These are phyloP conservation scores for Trichophyton benhamiae DNA, from an alignment of 2,329 filamentous ascomycete genomes.

Conservation along the genomic window DNA sequence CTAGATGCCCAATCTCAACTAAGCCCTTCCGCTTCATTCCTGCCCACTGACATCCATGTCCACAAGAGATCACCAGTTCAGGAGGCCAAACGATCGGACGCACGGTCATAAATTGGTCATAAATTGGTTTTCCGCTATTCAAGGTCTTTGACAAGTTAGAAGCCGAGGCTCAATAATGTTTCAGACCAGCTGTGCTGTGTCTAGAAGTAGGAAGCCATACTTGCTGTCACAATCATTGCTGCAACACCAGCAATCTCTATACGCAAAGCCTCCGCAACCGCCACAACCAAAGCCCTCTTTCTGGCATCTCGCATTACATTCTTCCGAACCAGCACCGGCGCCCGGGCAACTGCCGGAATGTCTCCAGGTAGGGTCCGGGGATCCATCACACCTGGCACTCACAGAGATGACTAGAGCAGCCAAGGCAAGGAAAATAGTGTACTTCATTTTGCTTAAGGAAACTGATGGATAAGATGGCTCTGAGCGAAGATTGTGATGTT, in stretches of 20 bases:
- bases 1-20: too few relatives aligned
- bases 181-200: too few relatives aligned
- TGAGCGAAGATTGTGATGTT: background rate
- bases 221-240: background rate
- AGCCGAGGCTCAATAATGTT: too few relatives aligned
- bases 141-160: too few relatives aligned
- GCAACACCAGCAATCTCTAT: background rate
- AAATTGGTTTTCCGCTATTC: too few relatives aligned
- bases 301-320: background rate
- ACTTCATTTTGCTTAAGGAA: background rate
- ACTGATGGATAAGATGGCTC: background rate
- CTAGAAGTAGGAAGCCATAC: background rate
- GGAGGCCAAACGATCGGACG: too few relatives aligned
- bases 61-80: too few relatives aligned
- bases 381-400: background rate
- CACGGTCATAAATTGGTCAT: too few relatives aligned
- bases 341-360: background rate
- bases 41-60: too few relatives aligned
- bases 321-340: background rate
- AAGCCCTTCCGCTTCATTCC: too few relatives aligned
- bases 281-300: background rate
- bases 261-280: background rate
- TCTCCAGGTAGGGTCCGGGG: constrained; percentile 2
- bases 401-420: background rate
- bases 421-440: background rate